These are phyloP conservation scores for Cryptococcus sp. DNA, from an alignment of 1,284 basidiomycete genomes.

Conservation along the genomic window DNA sequence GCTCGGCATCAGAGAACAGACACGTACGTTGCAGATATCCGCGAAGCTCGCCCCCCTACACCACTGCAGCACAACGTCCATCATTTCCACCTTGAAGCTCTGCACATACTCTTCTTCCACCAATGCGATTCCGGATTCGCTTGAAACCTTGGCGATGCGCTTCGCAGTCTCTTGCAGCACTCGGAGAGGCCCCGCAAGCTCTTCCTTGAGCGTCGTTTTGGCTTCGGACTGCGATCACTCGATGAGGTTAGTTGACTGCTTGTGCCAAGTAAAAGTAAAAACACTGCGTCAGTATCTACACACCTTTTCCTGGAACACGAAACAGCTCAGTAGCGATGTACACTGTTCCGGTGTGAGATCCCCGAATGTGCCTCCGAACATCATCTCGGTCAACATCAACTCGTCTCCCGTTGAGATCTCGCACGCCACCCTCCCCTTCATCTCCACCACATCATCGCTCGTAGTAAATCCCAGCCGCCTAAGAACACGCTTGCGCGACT, in stretches of 20 bases:
- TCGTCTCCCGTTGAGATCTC: constrained; percentile 98
- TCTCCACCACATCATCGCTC: constrained; percentile 86
- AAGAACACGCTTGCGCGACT: constrained; percentile 89
- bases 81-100: constrained; percentile 96
- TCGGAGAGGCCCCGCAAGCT: constrained; percentile 84
- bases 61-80: constrained; percentile 97
- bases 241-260: background rate
- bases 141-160: constrained; percentile 91
- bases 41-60: constrained; percentile 95
- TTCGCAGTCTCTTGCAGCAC: constrained; percentile 93
- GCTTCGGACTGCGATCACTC: constrained; percentile 71
- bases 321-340: constrained; percentile 88
- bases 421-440: constrained; percentile 97
- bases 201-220: constrained; percentile 80
- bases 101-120: constrained; percentile 94
- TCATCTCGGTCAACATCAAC: constrained; percentile 89
- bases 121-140: constrained; percentile 82
- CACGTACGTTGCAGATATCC: constrained; percentile 86
- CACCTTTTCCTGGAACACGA: constrained; percentile 96
- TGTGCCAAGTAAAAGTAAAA: constrained; percentile 3
- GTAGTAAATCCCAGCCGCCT: constrained; percentile 88
- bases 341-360: constrained; percentile 83
- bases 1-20: background rate
- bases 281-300: constrained; percentile 19
- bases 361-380: constrained; percentile 97